A percentile compares a stretch with the other conserved stretches of the same genome.
These are phyloP conservation scores for Sporopachydermia lactativora DNA, from an alignment of 805 yeast species.

Conservation along the genomic window DNA sequence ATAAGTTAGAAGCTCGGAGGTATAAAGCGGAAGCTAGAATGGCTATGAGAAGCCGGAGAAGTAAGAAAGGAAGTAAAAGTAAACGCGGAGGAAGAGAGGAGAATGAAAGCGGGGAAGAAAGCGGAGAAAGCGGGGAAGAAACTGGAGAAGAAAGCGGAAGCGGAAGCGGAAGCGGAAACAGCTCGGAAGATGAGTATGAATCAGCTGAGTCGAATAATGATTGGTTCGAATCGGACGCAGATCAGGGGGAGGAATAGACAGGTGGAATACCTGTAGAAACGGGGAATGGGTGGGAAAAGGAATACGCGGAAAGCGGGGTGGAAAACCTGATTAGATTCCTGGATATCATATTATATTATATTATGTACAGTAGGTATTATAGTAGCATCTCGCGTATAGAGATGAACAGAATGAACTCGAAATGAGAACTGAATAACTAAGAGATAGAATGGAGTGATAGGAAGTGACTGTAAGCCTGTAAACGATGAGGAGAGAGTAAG, in stretches of 20 bases:
- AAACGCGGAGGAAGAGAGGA: conserved; percentile 2
- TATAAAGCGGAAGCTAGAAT: conserved; percentile 1
- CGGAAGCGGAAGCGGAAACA: too few relatives aligned
- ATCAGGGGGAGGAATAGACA: background rate
- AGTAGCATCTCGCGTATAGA: too few relatives aligned
- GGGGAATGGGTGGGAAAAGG: conserved; percentile 2
- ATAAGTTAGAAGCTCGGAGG: conserved; percentile 12
- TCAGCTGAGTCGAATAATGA: conserved; percentile 3
- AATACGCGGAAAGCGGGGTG: too few relatives aligned
- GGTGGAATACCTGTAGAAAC: conserved; percentile 2
- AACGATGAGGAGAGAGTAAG: too few relatives aligned
- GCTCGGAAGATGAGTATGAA: conserved; percentile 12
- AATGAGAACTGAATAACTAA: too few relatives aligned
- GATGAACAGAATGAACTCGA: too few relatives aligned
- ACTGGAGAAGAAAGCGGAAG: too few relatives aligned
- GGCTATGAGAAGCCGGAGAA: background rate
- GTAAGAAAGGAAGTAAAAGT: background rate
- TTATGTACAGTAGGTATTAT: too few relatives aligned
- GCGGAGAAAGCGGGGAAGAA: conserved; percentile 9
- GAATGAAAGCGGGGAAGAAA: conserved; percentile 5
- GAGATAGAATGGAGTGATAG: too few relatives aligned
- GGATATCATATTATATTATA: too few relatives aligned
- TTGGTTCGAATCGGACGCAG: background rate
- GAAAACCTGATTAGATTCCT: too few relatives aligned
- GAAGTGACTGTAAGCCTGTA: too few relatives aligned